Evolutionary conservation across 2,329 filamentous ascomycete species (phyloP).

Genomic region (Domatiomyces catenatus): DNA sequence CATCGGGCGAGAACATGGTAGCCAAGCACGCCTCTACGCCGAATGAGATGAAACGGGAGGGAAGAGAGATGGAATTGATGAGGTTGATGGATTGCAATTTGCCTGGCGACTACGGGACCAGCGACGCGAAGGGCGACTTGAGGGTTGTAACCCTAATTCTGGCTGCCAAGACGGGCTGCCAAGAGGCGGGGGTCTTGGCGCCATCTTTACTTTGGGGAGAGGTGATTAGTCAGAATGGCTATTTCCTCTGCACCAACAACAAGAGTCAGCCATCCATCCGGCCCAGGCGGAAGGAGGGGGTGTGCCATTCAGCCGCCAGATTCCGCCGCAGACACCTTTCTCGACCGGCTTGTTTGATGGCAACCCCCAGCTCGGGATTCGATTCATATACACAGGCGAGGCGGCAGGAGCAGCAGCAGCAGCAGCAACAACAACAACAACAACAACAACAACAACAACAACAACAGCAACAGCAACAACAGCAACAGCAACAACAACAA

Average conservation of each 20-base stretch:
- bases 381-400: not conserved
- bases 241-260: not conserved
- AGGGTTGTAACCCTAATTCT: not conserved
- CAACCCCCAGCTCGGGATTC: too few species aligned
- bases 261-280: not conserved
- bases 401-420: too few species aligned
- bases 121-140: not conserved
- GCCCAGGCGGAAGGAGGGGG: not conserved
- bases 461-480: too few species aligned
- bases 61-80: not conserved
- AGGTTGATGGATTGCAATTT: not conserved
- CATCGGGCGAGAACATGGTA: conserved; percentile 19
- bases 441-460: too few species aligned
- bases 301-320: not conserved
- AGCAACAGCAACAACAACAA: too few species aligned
- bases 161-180: not conserved
- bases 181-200: not conserved
- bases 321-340: not conserved
- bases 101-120: not conserved
- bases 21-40: not conserved
- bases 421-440: too few species aligned
- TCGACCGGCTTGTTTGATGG: not conserved
- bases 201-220: not conserved
- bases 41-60: not conserved
- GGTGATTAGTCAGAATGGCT: not conserved